Evolutionary conservation across 768 basidiomycete species (phyloP).

Genomic region (Panaeolus papilionaceus): DNA sequence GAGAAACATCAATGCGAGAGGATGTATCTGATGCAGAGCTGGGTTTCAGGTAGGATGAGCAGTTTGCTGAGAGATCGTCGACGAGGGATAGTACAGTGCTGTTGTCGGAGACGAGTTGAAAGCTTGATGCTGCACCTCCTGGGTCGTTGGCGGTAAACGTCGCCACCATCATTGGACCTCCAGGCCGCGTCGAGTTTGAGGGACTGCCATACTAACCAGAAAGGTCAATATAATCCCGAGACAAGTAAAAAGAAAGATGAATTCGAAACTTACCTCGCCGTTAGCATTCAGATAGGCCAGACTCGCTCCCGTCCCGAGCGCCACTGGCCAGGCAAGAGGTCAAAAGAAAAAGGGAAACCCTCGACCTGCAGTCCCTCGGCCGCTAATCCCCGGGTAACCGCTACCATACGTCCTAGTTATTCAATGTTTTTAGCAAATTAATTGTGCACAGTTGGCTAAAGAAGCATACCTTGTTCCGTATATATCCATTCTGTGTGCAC

Average conservation of each 20-base stretch:
- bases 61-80: conserved; percentile 47
- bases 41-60: conserved; percentile 28
- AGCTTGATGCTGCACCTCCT: conserved; percentile 35
- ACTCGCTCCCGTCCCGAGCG: conserved; percentile 30
- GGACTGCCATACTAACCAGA: conserved; percentile 33
- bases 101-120: conserved; percentile 55
- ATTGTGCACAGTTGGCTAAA: too few relatives aligned
- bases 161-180: conserved; percentile 52
- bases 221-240: background rate
- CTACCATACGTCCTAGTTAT: conserved; percentile 58
- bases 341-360: conserved; percentile 72
- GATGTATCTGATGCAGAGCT: conserved; percentile 10
- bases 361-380: conserved; percentile 47
- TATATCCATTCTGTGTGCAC: conserved; percentile 51
- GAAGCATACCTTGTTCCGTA: conserved; percentile 48
- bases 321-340: conserved; percentile 58
- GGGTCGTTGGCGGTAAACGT: conserved; percentile 41
- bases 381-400: conserved; percentile 58
- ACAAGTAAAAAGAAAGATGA: conserved; percentile 8
- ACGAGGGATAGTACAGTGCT: conserved; percentile 51
- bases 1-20: background rate
- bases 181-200: conserved; percentile 53
- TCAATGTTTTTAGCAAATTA: too few relatives aligned
- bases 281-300: conserved; percentile 32
- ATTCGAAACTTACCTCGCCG: conserved; percentile 38